Evolutionary conservation across 192 early-diverging fungal species (phyloP).

Genomic region (Mortierella claussenii): DNA sequence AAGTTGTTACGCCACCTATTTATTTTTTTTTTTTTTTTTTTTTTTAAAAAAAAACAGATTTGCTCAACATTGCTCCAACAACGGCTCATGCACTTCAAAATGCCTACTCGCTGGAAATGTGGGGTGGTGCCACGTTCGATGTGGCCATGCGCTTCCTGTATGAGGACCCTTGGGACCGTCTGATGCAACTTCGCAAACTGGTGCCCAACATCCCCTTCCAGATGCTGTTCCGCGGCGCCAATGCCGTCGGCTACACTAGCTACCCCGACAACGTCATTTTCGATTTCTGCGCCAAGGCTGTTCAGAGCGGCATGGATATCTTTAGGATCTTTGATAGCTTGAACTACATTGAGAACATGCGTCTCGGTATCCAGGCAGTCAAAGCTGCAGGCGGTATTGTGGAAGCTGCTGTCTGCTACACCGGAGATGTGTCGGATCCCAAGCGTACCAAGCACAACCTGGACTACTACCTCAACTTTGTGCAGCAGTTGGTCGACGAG

Average conservation of each 20-base stretch:
- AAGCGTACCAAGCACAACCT: conserved; percentile 86
- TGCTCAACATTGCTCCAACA: conserved; percentile 83
- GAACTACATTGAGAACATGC: conserved; percentile 97
- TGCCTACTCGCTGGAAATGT: conserved; percentile 94
- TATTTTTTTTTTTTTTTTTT: not conserved
- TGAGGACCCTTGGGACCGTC: conserved; percentile 97
- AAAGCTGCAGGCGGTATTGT: conserved; percentile 94
- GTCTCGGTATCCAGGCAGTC: conserved; percentile 93
- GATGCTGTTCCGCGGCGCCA: conserved; percentile 98
- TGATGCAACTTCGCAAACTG: conserved; percentile 82
- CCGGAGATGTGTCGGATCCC: conserved; percentile 92
- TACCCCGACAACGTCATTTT: conserved; percentile 98
- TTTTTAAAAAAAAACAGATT: conserved; percentile 56
- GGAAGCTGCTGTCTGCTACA: conserved; percentile 93
- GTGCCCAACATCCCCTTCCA: conserved; percentile 98
- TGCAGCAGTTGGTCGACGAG: conserved; percentile 85
- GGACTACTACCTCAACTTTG: conserved; percentile 92
- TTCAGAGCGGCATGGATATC: conserved; percentile 90
- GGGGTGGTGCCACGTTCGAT: conserved; percentile 99
- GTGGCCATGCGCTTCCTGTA: conserved; percentile 96
- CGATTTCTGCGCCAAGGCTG: conserved; percentile 94
- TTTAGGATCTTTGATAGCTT: conserved; percentile 99
- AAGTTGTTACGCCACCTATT: conserved; percentile 47
- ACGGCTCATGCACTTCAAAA: conserved; percentile 90
- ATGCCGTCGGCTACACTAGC: conserved; percentile 96